Conservation (phyloP, 2,329 filamentous ascomycete species). For the Dactylellina parvicollis region DNA sequence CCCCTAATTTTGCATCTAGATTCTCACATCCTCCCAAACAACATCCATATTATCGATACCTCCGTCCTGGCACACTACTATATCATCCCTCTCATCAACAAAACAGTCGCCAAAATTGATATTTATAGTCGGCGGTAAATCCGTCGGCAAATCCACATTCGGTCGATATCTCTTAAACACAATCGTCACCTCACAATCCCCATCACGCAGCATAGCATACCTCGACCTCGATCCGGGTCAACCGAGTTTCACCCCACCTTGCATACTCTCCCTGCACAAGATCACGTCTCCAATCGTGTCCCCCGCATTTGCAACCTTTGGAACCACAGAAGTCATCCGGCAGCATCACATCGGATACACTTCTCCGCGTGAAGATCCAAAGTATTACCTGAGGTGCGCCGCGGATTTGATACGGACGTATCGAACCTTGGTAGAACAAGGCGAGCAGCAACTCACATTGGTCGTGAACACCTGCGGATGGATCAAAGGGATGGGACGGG, state of each 20-base stretch:
- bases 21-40: background rate
- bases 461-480: conserved; percentile 78
- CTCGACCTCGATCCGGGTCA: conserved; percentile 82
- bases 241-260: conserved; percentile 76
- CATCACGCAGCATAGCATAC: conserved; percentile 65
- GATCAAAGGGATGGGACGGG: conserved; percentile 75
- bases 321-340: conserved; percentile 63
- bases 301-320: conserved; percentile 73
- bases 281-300: conserved; percentile 72
- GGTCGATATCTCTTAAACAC: conserved; percentile 51
- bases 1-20: conserved; percentile 62
- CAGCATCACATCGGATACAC: conserved; percentile 74
- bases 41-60: conserved; percentile 62
- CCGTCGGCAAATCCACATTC: conserved; percentile 56
- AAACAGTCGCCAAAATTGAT: conserved; percentile 50
- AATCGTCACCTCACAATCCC: conserved; percentile 56
- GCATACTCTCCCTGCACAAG: conserved; percentile 74
- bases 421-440: conserved; percentile 56
- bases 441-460: conserved; percentile 59
- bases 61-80: conserved; percentile 47
- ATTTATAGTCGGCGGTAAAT: conserved; percentile 56
- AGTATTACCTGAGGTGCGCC: conserved; percentile 73
- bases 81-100: conserved; percentile 27
- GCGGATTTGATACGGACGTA: conserved; percentile 72
- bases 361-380: conserved; percentile 73